phyloP scores from a whole-genome alignment of 495 filamentous ascomycete genomes.

The Hyaloscypha finlandica region DNA sequence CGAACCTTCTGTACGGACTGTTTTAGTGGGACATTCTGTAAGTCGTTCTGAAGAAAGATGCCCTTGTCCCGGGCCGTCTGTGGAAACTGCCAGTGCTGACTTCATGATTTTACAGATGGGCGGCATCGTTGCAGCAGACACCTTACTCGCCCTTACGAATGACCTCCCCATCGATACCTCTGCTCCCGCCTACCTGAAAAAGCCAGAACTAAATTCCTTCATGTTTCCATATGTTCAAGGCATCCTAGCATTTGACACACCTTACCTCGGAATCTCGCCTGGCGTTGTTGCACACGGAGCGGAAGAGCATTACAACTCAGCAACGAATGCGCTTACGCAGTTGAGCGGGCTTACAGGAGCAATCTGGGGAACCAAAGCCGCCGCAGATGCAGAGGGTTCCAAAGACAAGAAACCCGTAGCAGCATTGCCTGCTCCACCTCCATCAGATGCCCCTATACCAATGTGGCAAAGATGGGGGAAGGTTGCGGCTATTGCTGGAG shows the following conservation, averaged over 20 bases:
- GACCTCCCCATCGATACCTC: slow-evolving; percentile 42
- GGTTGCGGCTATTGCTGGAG: slow-evolving; percentile 80
- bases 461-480: slow-evolving; percentile 71
- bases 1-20: slow-evolving; percentile 81
- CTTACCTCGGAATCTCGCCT: slow-evolving; percentile 87
- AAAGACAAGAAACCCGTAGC: slow-evolving; percentile 28
- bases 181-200: slow-evolving; percentile 12
- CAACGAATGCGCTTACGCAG: slow-evolving; percentile 66
- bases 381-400: slow-evolving; percentile 13
- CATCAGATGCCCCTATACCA: slow-evolving; percentile 26
- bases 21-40: slow-evolving; percentile 80
- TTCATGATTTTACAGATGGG: slow-evolving; percentile 61
- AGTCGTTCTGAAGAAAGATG: no score
- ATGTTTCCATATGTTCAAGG: slow-evolving; percentile 74
- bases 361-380: slow-evolving; percentile 32
- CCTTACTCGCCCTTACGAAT: slow-evolving; percentile 56
- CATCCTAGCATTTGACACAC: slow-evolving; percentile 92
- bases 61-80: no score
- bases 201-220: slow-evolving; percentile 25
- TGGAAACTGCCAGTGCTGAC: no score
- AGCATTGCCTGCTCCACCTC: slow-evolving; percentile 47
- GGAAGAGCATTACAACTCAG: slow-evolving; percentile 79
- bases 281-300: slow-evolving; percentile 88
- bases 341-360: slow-evolving; percentile 48
- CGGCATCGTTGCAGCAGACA: slow-evolving; percentile 92